These are phyloP conservation scores for Elongisporangium anandrum DNA, from an alignment of 352 stramenopile genomes.

Conservation along the genomic window DNA sequence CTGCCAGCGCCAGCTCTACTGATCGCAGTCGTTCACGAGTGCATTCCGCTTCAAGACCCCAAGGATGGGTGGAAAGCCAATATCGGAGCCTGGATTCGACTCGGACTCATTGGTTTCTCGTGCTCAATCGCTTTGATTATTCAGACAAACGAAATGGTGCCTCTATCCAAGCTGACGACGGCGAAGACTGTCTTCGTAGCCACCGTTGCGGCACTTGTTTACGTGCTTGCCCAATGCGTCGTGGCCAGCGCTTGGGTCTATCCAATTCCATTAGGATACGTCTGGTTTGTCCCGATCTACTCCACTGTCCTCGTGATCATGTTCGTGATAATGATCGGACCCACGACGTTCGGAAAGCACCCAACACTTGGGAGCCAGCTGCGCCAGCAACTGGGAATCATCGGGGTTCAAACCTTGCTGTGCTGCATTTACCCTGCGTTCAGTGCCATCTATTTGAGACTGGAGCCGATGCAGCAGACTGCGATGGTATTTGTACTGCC, in stretches of 20 bases:
- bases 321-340: neutral
- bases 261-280: neutral
- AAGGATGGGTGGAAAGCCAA: constrained; percentile 5
- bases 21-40: neutral
- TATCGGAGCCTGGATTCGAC: neutral
- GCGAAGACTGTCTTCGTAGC: neutral
- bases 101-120: neutral
- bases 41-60: constrained; percentile 1
- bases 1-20: neutral
- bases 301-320: neutral
- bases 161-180: neutral
- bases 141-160: neutral
- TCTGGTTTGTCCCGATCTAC: neutral
- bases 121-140: neutral
- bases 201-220: neutral
- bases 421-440: neutral
- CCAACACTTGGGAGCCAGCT: neutral
- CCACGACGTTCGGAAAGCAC: neutral
- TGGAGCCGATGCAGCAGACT: neutral
- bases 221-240: neutral
- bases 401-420: neutral
- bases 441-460: neutral
- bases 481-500: neutral
- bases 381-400: neutral
- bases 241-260: neutral